Conservation (phyloP, 1,284 basidiomycete species). For the Caloboletus firmus region DNA sequence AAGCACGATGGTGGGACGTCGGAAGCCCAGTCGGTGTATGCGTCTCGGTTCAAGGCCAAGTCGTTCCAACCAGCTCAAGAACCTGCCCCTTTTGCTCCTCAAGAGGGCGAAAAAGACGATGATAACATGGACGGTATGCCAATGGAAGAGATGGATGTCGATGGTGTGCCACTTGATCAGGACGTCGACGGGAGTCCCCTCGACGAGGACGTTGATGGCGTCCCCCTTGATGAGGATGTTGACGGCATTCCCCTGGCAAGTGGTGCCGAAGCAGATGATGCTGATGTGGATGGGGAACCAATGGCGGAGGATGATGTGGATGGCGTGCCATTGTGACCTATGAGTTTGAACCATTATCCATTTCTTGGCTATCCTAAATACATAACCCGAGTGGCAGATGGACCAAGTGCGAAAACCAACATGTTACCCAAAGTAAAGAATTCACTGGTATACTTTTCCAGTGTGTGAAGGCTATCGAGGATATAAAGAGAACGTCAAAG, state of each 20-base stretch:
- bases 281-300: conserved; percentile 30
- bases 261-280: conserved; percentile 19
- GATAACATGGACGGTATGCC: conserved; percentile 41
- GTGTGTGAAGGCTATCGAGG: neutral
- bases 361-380: neutral
- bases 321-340: conserved; percentile 23
- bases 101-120: conserved; percentile 41
- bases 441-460: neutral
- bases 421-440: neutral
- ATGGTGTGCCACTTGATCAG: conserved; percentile 44
- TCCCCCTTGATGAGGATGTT: conserved; percentile 32
- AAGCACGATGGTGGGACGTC: conserved; percentile 33
- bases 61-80: conserved; percentile 70
- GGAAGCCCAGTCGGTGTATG: conserved; percentile 37
- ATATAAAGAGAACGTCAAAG: conserved; percentile 17
- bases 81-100: conserved; percentile 29
- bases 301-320: conserved; percentile 35
- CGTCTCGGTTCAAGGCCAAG: conserved; percentile 75
- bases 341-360: neutral
- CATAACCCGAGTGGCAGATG: neutral
- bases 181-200: conserved; percentile 43
- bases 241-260: conserved; percentile 35
- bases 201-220: conserved; percentile 38
- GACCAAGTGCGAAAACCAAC: neutral
- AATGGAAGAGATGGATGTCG: conserved; percentile 41